A percentile compares a stretch with the other conserved stretches of the same genome.
Conservation (phyloP, 2,329 filamentous ascomycete genomes). For the Hypoxylon sp. region DNA sequence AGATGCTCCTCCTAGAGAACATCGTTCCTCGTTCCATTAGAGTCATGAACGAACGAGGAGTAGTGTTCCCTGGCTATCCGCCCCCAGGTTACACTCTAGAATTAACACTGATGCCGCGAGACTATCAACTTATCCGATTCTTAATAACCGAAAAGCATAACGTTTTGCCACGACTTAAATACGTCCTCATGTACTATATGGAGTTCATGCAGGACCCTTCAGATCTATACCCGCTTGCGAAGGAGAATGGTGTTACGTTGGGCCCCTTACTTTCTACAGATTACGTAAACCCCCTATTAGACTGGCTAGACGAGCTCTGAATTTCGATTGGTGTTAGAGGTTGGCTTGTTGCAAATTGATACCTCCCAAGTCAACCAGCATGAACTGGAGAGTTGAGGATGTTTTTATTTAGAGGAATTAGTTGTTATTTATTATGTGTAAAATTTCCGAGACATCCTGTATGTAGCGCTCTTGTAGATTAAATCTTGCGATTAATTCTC, state of each 20-base stretch:
- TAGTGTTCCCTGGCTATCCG: slow-evolving; percentile 40
- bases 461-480: neutral
- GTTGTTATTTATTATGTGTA: neutral
- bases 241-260: slow-evolving; percentile 32
- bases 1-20: slow-evolving; percentile 42
- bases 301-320: slow-evolving; percentile 40
- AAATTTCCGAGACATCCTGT: neutral
- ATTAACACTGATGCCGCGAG: slow-evolving; percentile 36
- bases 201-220: slow-evolving; percentile 34
- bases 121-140: slow-evolving; percentile 40
- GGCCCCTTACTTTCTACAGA: slow-evolving; percentile 28
- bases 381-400: neutral
- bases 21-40: slow-evolving; percentile 41
- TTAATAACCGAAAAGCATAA: slow-evolving; percentile 36
- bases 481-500: neutral
- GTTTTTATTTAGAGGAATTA: neutral
- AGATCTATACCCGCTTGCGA: slow-evolving; percentile 33
- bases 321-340: neutral
- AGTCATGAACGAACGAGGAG: slow-evolving; percentile 38
- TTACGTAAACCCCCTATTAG: slow-evolving; percentile 34
- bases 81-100: slow-evolving; percentile 36
- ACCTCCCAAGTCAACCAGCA: neutral
- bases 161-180: slow-evolving; percentile 38
- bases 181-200: slow-evolving; percentile 43
- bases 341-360: neutral